Base-by-base conservation (phyloP, 1,139 yeast species). In the Suhomyces choctaworum region DNA sequence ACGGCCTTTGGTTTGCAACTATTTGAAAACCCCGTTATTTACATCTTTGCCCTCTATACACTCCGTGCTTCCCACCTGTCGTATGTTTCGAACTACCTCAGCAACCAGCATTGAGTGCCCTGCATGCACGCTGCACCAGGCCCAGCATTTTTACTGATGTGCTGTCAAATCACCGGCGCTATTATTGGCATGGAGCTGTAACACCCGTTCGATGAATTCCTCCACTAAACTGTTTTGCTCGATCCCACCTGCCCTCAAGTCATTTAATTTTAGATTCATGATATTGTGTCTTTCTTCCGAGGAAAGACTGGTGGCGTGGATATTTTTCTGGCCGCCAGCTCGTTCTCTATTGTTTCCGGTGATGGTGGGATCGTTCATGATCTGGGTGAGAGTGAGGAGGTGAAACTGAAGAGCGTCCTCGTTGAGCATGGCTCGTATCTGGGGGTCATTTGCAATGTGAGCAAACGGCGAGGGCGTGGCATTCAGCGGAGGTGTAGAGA, bases 141-240 rank as follows among this genome's bases (percentile, higher is more conserved):
- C n/a, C n/a, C n/a, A n/a, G n/a, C n/a, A n/a, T n/a, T n/a, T n/a
- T n/a, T n/a, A n/a, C n/a, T 17, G 8, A 8, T 17, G 20, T 8
- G 20, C 20, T 17, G 20, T 17, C 20, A 17, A 17, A 6, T 17
- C 20, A 8, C 20, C 20, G 20, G 20, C 8, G 20, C 20, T 17
- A 17, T 17, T 17, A 8, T 17, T 17, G 8, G 20, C 6, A 7
- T 22, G 28, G 19, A 36, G 14, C 13, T 38, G 39, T n/a, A 50
- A 31, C 7, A 56, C 50, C 14, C 58, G 39, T 27, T 39, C 44
- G 5, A 52, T 49, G 58, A 83, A 82, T 48, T 82, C 88, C 51
- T 83, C 89, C 5, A 84, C 76, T 25, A 80, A 58, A 41, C 66
- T 77, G 50, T 84, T 83, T 33, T 73, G 75, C 49, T 84, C 89